Evolutionary conservation across 2,329 filamentous ascomycete species (phyloP), one percentile per base, ranked within the genome.

Genomic region (Xylariales sp.): DNA sequence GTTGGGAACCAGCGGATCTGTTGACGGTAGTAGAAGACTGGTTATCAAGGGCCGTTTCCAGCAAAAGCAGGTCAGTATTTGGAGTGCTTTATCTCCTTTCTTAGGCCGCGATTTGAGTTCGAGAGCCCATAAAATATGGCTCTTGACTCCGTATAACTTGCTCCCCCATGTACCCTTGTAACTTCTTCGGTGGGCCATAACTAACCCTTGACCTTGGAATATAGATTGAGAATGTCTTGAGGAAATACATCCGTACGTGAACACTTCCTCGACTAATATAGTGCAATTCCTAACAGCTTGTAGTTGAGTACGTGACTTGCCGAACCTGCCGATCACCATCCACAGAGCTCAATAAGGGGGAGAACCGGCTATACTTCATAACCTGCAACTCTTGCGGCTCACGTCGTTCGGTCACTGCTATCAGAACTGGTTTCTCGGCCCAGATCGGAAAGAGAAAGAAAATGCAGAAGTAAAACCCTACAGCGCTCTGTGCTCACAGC

Each of bases 1-100:
- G 69, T 79, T 98, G 82, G 93, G 93, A 75, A 98, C 93, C 52
- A 94, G 82, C 61, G 93, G 93, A 65, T 94, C 87, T 63, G 89
- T 95, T 42, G 93, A 96, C 70, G 93, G 91, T 55, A 88, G 80
- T 69, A 82, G 89, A 67, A 84, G 91, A 61, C 70, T 98, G 58
- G 90, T 98, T 62, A 98, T 98, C 79, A 96, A 95, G 78, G 93
- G 93, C 76, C 88, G 93, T 62, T 98, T 98, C 86, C 91, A 97
- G 69, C 91, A 97, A 74, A 96, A 96, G 73, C 91, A 97, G 74
- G n/a, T n/a, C n/a, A n/a, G n/a, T n/a, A n/a, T n/a, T n/a, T n/a
- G n/a, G n/a, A n/a, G n/a, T n/a, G n/a, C n/a, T n/a, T n/a, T n/a
- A n/a, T n/a, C n/a, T n/a, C n/a, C n/a, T n/a, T n/a, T n/a, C n/a